Base-by-base conservation (phyloP, 352 stramenopile genomes). In the Globisporangium canariense region DNA sequence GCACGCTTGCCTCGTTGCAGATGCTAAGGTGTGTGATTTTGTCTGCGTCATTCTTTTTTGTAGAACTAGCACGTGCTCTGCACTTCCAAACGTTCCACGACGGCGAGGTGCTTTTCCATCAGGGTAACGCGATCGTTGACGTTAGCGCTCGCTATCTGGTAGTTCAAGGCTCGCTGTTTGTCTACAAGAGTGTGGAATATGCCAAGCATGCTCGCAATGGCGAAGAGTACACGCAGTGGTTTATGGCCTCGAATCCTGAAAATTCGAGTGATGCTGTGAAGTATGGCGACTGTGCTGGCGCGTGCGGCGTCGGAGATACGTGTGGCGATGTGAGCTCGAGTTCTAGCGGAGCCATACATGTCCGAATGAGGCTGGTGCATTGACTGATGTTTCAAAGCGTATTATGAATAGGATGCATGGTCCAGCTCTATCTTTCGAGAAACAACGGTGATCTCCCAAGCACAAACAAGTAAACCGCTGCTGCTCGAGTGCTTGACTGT, bases 31-130 rank as follows among this genome's bases (percentile, higher is more conserved):
- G 40, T 25, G 11, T 41, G 20, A 30, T 60, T 22, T n/a, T 14
- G 20, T 47, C 11, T 3, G 7, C n/a, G 20, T 60, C 46, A 36
- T 36, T 36, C 1, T 8, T 8, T 10, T 32, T 20, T 1, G 2
- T 10, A 82, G 75, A 76, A 9, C 62, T 86, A 1, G 75, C 71
- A 5, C 64, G 70, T n/a, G 47, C 53, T 4, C 14, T 77, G 25
- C 71, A 69, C 4, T 81, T 87, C 30, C 66, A 67, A 16, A 71
- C 67, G 1, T 67, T 67, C 14, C 67, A 79, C 34, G 78, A 84
- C 34, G 78, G 78, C 6, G 75, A 86, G 58, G 55, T 77, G 20
- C 47, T 86, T 13, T 79, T 76, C 61, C 66, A 63, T 1, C 78
- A 84, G 56, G 78, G 75, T 20, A 70, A 76, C 56, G 41, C 36